phyloP scores from a whole-genome alignment of 2,329 filamentous ascomycete species.

The Hypoxylon sp. region DNA sequence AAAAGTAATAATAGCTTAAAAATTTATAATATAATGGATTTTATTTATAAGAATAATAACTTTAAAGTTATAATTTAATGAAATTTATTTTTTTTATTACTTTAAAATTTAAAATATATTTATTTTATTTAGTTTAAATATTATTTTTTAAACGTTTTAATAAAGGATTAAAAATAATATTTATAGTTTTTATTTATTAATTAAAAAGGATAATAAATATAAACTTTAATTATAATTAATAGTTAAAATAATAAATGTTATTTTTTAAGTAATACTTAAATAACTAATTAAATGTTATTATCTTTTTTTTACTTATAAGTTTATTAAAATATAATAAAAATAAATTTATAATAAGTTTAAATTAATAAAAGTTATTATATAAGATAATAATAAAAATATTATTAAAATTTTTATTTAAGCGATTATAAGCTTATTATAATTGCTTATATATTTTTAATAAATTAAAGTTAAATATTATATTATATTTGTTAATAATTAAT shows the following conservation, averaged over 20 bases:
- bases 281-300: too few relatives aligned
- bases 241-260: too few relatives aligned
- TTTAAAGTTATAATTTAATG: not conserved
- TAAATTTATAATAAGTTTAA: not conserved
- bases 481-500: too few relatives aligned
- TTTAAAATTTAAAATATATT: not conserved
- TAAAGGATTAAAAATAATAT: not conserved
- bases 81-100: not conserved
- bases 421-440: too few relatives aligned
- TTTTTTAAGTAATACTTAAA: too few relatives aligned
- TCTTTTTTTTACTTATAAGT: too few relatives aligned
- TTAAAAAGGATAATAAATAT: not conserved
- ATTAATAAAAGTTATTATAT: not conserved
- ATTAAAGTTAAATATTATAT: too few relatives aligned
- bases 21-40: too few relatives aligned
- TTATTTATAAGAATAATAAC: too few relatives aligned
- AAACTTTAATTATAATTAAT: not conserved
- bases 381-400: not conserved
- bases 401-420: not conserved
- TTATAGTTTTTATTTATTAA: not conserved
- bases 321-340: too few relatives aligned
- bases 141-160: not conserved
- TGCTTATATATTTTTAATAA: too few relatives aligned
- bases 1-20: too few relatives aligned
- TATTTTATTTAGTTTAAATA: not conserved